Percentiles rank a stretch among this genome's conserved stretches.
Conservation (phyloP, 2,329 filamentous ascomycete species). For the Pseudogymnoascus sp. region DNA sequence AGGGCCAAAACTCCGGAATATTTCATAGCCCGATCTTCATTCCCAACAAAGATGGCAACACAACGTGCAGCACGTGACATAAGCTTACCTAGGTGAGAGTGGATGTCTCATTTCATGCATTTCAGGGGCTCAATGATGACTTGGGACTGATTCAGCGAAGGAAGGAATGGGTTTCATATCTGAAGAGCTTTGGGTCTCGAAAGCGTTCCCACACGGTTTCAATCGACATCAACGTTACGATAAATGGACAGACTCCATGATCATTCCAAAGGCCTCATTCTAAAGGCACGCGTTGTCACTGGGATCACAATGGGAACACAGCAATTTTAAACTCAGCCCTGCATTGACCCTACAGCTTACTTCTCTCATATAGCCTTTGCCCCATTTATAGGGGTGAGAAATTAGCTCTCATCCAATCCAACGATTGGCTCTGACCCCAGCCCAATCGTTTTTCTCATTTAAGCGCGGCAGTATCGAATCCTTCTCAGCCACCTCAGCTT, state of each 20-base stretch:
- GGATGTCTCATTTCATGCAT: conserved; percentile 4
- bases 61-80: neutral
- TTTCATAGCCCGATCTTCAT: no score
- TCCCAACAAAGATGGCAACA: neutral
- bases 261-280: no score
- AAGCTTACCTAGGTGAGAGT: neutral
- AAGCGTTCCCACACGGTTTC: neutral
- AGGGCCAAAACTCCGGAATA: no score
- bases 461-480: neutral
- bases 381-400: conserved; percentile 3
- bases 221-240: neutral
- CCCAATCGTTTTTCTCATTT: neutral
- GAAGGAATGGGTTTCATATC: neutral
- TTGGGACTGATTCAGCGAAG: neutral
- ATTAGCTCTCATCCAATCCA: conserved; percentile 5
- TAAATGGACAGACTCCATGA: neutral
- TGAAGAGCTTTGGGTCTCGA: neutral
- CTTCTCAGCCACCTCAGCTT: neutral
- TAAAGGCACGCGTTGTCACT: neutral
- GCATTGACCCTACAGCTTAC: neutral
- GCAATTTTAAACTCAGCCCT: neutral
- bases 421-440: neutral
- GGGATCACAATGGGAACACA: neutral
- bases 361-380: neutral
- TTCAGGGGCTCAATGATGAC: conserved; percentile 1